Evolutionary conservation across 192 early-diverging fungal species (phyloP).

Genomic region (Kappamyces sp.): DNA sequence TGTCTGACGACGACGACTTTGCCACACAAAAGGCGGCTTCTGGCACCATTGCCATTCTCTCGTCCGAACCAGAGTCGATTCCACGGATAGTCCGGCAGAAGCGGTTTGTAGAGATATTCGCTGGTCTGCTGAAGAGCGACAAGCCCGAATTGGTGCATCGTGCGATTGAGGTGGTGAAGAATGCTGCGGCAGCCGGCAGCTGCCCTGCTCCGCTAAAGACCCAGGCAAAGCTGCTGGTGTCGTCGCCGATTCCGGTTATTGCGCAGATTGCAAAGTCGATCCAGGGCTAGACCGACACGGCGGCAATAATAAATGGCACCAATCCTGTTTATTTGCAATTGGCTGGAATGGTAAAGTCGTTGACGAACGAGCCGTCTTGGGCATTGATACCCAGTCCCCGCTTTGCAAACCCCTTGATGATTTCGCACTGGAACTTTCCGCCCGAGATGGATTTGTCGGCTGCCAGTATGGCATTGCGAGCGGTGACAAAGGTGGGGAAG

Average conservation of each 20-base stretch:
- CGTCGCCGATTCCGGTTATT: too few relatives aligned
- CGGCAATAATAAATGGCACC: too few relatives aligned
- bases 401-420: conserved; percentile 64
- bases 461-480: conserved; percentile 58
- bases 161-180: conserved; percentile 66
- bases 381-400: conserved; percentile 55
- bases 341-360: conserved; percentile 11
- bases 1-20: conserved; percentile 83
- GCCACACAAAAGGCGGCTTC: conserved; percentile 76
- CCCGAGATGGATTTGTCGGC: conserved; percentile 47
- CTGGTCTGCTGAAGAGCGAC: conserved; percentile 40
- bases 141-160: conserved; percentile 63
- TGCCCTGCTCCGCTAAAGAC: too few relatives aligned
- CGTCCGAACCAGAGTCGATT: conserved; percentile 46
- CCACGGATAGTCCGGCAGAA: conserved; percentile 51
- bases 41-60: conserved; percentile 81
- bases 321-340: conserved; percentile 4
- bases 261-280: too few relatives aligned
- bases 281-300: too few relatives aligned
- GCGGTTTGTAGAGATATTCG: conserved; percentile 41
- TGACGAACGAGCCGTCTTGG: conserved; percentile 4
- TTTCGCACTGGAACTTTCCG: conserved; percentile 46
- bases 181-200: conserved; percentile 8
- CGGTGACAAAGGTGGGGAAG: conserved; percentile 55
- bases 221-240: too few relatives aligned